Conservation (phyloP, 2,329 filamentous ascomycete species). For the Dothideomycetidae sp. region DNA sequence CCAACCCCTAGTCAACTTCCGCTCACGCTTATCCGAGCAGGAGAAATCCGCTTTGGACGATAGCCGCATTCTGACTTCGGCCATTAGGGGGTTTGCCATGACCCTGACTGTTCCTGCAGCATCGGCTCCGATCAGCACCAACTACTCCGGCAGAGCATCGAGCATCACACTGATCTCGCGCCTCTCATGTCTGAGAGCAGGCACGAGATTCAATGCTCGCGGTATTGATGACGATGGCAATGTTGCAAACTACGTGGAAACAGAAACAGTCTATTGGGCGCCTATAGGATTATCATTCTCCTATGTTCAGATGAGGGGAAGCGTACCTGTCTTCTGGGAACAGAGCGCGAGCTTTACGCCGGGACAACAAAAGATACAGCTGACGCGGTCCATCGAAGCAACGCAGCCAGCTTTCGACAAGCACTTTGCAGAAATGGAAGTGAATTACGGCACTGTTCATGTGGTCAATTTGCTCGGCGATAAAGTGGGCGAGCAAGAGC, state of each 20-base stretch:
- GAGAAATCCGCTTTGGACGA: constrained; percentile 71
- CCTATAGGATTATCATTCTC: constrained; percentile 69
- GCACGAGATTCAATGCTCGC: constrained; percentile 90
- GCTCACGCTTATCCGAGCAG: constrained; percentile 59
- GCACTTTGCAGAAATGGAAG: constrained; percentile 77
- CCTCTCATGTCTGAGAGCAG: constrained; percentile 77
- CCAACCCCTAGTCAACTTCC: constrained; percentile 75
- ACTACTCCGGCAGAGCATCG: constrained; percentile 59
- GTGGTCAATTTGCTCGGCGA: constrained; percentile 88
- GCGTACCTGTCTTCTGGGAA: constrained; percentile 95
- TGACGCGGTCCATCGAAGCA: constrained; percentile 78
- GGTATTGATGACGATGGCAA: constrained; percentile 96
- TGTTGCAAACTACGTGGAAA: constrained; percentile 98
- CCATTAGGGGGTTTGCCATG: constrained; percentile 81
- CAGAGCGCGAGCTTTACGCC: constrained; percentile 77
- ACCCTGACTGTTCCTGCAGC: constrained; percentile 73
- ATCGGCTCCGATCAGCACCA: constrained; percentile 53
- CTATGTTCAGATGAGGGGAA: constrained; percentile 83
- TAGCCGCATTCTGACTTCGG: constrained; percentile 79
- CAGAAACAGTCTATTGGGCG: constrained; percentile 83
- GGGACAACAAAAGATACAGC: constrained; percentile 83
- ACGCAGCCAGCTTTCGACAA: constrained; percentile 91
- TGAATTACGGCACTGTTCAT: constrained; percentile 79
- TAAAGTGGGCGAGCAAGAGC: constrained; percentile 72
- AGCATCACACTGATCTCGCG: constrained; percentile 81